Percentiles rank a stretch among this genome's conserved stretches.
phyloP scores from a whole-genome alignment of 352 stramenopile species.

The Globisporangium yorkense region DNA sequence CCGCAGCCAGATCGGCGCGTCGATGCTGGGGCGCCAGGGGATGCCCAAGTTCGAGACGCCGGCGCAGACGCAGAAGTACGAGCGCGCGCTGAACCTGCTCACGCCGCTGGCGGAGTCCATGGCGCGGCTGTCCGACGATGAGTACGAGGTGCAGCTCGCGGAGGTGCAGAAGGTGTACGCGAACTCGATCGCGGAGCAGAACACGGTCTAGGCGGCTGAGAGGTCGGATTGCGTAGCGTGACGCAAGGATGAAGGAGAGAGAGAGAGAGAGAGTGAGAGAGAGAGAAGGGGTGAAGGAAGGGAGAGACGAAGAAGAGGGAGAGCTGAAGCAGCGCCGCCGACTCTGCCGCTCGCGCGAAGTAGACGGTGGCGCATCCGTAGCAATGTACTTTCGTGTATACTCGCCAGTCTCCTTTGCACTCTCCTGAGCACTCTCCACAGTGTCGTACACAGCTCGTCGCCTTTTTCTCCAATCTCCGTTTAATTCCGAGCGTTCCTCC shows the following conservation, averaged over 20 bases:
- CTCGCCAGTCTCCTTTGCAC: not conserved
- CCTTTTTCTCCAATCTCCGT: not conserved
- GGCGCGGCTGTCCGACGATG: constrained; percentile 59
- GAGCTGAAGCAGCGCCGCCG: no score
- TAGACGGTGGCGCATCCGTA: not conserved
- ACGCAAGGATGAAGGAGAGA: not conserved
- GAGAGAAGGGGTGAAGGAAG: not conserved
- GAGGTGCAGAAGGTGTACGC: constrained; percentile 76
- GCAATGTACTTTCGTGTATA: not conserved
- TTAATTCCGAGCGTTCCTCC: not conserved
- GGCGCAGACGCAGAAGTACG: constrained; percentile 74
- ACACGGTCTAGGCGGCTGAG: constrained; percentile 41
- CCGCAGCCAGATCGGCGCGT: constrained; percentile 59
- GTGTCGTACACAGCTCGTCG: no score
- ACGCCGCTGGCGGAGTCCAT: constrained; percentile 71
- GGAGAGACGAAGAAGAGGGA: no score
- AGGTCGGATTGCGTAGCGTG: not conserved
- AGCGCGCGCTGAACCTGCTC: constrained; percentile 57
- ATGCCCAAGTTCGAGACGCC: constrained; percentile 72
- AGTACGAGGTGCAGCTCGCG: constrained; percentile 69
- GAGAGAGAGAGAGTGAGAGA: constrained; percentile 2
- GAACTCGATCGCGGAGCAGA: constrained; percentile 36
- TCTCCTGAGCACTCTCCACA: not conserved
- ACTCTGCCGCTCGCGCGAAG: not conserved
- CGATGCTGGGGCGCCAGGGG: constrained; percentile 56